Conservation (phyloP, 176 grass and related monocot genomes). For the Aegilops sharonensis region DNA sequence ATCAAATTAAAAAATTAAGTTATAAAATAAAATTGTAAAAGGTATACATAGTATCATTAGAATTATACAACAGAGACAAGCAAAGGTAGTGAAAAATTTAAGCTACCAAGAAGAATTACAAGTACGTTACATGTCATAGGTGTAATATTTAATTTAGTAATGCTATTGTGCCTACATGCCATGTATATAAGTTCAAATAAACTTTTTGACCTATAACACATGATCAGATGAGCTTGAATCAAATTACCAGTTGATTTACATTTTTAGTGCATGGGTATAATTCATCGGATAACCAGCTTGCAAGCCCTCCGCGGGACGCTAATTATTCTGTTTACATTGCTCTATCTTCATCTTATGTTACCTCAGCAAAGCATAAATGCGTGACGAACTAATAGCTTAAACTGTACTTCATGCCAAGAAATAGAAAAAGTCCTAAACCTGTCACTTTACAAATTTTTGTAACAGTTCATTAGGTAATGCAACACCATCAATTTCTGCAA, state of each 20-base stretch:
- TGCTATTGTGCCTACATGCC: neutral
- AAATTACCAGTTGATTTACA: neutral
- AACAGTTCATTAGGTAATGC: conserved; percentile 69
- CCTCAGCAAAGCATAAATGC: neutral
- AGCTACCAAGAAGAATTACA: neutral
- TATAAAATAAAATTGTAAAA: neutral
- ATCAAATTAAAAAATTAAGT: neutral
- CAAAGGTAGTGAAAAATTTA: neutral
- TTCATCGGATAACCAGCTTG: neutral
- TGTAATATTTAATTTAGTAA: neutral
- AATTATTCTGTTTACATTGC: neutral
- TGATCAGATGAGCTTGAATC: neutral
- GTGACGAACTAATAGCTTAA: neutral
- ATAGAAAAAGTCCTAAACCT: neutral
- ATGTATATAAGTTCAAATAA: neutral
- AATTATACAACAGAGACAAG: neutral
- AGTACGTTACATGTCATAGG: neutral
- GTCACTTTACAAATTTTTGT: neutral
- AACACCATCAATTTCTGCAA: conserved; percentile 60
- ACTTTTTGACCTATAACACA: neutral
- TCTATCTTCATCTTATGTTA: conserved; percentile 17
- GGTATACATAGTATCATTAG: neutral
- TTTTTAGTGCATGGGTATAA: neutral
- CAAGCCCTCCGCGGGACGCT: neutral
- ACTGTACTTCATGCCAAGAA: neutral